Base-by-base conservation (phyloP, 176 grass and related monocot species). In the Raddia distichophylla region DNA sequence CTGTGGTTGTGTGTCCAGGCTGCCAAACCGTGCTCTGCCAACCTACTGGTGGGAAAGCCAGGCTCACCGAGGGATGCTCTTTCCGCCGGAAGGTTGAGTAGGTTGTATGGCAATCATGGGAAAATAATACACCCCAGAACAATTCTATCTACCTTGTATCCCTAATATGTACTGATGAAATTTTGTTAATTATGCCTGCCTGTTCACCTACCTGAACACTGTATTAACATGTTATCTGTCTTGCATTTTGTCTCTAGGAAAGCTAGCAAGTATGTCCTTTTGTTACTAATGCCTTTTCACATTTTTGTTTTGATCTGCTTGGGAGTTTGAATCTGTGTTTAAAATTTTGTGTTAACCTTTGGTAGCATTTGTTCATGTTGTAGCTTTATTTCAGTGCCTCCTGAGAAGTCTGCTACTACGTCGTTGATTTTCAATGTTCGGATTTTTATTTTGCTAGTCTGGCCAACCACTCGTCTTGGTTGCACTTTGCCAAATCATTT, bases 31-130 rank as follows among this genome's bases (percentile, higher is more conserved):
- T 92, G 9, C 79, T 92, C 11, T 92, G 90, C 86, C 90, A 92
- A 69, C 90, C 86, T 14, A 92, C 90, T 5, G 86, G 86, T 19
- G 90, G 90, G 1, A 86, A 89, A 60, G 90, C 90, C 22, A 84
- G 90, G 48, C 86, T 92, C 69, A 92, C 90, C 0, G 86, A 92
- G 78, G 90, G 90, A 55, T 92, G 86, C 79, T 92, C 90, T 12
- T 92, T 92, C 90, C 83, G 86, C 6, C 78, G 86, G 56, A 92
- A 92, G 90, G 57, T 63, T 0, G 90, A 89, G 54, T 89, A 79
- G 68, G 37, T 43, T 6, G 2, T 47, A 6, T 17, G 40, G 2
- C 3, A 11, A 3, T 15, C n/a, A 13, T 6, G 17, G 60, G 37
- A 17, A 18, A n/a, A 78, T 2, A 8, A 73, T 79, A 14, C 17